phyloP scores from a whole-genome alignment of 805 yeast species.

The Clavispora asparagi region DNA sequence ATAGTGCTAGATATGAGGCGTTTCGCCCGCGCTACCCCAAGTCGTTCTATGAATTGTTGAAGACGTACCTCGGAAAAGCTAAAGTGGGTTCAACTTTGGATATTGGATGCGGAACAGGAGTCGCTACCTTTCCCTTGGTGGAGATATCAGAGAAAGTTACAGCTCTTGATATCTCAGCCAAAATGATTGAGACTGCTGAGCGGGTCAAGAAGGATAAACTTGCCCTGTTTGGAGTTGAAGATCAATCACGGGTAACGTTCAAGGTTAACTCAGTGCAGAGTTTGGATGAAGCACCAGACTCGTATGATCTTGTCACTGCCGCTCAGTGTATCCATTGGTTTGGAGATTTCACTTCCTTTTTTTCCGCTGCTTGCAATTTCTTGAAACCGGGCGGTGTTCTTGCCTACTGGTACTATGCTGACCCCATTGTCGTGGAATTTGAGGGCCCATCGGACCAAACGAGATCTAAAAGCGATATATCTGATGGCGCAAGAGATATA shows the following conservation, averaged over 20 bases:
- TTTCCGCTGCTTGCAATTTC: conserved; percentile 7
- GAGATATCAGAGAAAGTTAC: conserved; percentile 31
- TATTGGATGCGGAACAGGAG: conserved; percentile 54
- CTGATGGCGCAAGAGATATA: conserved; percentile 19
- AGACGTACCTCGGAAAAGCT: conserved; percentile 19
- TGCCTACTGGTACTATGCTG: conserved; percentile 18
- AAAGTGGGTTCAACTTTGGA: conserved; percentile 24
- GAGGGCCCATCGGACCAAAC: conserved; percentile 14
- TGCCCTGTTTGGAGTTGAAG: conserved; percentile 20
- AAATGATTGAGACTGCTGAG: conserved; percentile 43
- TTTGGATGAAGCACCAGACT: conserved; percentile 15
- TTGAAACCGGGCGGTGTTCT: conserved; percentile 15
- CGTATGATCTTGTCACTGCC: conserved; percentile 15
- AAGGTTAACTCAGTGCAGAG: conserved; percentile 29
- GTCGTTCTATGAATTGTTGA: conserved; percentile 28
- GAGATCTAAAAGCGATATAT: conserved; percentile 9
- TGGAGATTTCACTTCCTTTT: conserved; percentile 12
- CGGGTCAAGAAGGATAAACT: conserved; percentile 20
- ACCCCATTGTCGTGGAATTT: conserved; percentile 29
- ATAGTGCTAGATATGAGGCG: conserved; percentile 19
- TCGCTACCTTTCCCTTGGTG: conserved; percentile 42
- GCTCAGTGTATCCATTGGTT: conserved; percentile 19
- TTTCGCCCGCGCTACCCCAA: conserved; percentile 40
- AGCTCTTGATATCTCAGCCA: conserved; percentile 44
- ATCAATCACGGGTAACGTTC: conserved; percentile 24